phyloP scores from a whole-genome alignment of 2,329 filamentous ascomycete species.

The Thelonectria rubi region DNA sequence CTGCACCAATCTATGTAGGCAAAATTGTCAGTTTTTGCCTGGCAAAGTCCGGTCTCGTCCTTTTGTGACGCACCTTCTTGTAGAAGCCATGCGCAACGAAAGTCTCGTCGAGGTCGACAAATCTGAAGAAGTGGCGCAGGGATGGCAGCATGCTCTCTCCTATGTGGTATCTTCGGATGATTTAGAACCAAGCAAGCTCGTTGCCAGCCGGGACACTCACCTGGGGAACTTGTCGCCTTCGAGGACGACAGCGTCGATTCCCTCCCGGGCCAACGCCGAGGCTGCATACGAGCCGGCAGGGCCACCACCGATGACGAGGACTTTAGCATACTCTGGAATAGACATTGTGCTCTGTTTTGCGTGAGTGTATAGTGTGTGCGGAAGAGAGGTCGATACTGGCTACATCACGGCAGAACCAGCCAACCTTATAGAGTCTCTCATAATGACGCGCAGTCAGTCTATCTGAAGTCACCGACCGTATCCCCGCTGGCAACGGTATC shows the following conservation, averaged over 20 bases:
- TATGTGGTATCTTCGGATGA: slow-evolving; percentile 39
- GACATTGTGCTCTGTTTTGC: background rate
- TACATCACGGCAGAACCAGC: too few relatives aligned
- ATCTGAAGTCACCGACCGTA: too few relatives aligned
- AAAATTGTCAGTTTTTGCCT: background rate
- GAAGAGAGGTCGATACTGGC: too few relatives aligned
- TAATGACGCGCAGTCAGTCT: too few relatives aligned
- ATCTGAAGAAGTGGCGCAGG: slow-evolving; percentile 10
- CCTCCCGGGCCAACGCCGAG: slow-evolving; percentile 54
- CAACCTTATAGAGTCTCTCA: too few relatives aligned
- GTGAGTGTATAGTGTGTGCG: too few relatives aligned
- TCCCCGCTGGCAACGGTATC: too few relatives aligned
- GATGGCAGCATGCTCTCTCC: slow-evolving; percentile 19
- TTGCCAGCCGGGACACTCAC: background rate
- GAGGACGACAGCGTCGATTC: slow-evolving; percentile 54
- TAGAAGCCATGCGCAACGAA: slow-evolving; percentile 16
- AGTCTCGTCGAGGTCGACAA: slow-evolving; percentile 11
- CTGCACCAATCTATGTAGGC: slow-evolving; percentile 46
- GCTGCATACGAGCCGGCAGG: slow-evolving; percentile 58
- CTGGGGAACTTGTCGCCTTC: slow-evolving; percentile 52
- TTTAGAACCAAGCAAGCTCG: background rate
- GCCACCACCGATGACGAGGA: slow-evolving; percentile 56
- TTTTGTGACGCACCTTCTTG: too few relatives aligned
- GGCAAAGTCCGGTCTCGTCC: background rate
- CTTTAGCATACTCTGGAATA: slow-evolving; percentile 21